phyloP scores from a whole-genome alignment of 2,329 filamentous ascomycete genomes.

The Alternaria sp. region DNA sequence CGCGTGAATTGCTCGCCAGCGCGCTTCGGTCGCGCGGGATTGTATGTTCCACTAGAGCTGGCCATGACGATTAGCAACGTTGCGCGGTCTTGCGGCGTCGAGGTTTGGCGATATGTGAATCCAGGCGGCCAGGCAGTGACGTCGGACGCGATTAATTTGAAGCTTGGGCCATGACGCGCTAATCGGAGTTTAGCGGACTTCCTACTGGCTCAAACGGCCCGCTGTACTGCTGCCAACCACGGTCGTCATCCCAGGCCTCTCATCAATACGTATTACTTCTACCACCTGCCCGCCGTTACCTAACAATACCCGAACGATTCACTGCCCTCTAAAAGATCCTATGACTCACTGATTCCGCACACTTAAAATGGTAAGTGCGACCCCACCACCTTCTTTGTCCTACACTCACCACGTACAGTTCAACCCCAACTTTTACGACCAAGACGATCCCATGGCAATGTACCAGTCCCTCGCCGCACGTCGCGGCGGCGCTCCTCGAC shows the following conservation, averaged over 20 bases:
- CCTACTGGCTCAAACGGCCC: conserved; percentile 16
- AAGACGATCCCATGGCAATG: conserved; percentile 61
- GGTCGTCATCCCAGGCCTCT: conserved; percentile 9
- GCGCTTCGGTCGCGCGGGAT: conserved; percentile 78
- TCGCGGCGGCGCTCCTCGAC: conserved; percentile 63
- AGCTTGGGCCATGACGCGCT: conserved; percentile 28
- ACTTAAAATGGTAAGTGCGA: conserved; percentile 40
- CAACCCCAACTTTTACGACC: conserved; percentile 57
- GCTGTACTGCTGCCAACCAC: conserved; percentile 28
- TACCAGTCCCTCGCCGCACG: conserved; percentile 58
- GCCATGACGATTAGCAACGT: conserved; percentile 25
- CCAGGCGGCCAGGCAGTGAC: conserved; percentile 14
- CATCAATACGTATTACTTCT: conserved; percentile 5
- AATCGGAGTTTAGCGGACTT: conserved; percentile 4
- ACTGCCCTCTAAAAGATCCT: not conserved
- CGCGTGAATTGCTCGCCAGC: conserved; percentile 81
- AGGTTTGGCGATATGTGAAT: not conserved
- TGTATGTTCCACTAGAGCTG: conserved; percentile 34
- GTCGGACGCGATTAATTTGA: conserved; percentile 15
- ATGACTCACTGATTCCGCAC: not conserved
- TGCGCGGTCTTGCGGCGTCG: not conserved
- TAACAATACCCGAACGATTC: not conserved
- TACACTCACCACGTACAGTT: conserved; percentile 41
- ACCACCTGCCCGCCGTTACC: conserved; percentile 24
- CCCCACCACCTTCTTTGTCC: conserved; percentile 24